Evolutionary conservation across 257 asterid genomes (phyloP).

Genomic region (Euphrasia confusa): DNA sequence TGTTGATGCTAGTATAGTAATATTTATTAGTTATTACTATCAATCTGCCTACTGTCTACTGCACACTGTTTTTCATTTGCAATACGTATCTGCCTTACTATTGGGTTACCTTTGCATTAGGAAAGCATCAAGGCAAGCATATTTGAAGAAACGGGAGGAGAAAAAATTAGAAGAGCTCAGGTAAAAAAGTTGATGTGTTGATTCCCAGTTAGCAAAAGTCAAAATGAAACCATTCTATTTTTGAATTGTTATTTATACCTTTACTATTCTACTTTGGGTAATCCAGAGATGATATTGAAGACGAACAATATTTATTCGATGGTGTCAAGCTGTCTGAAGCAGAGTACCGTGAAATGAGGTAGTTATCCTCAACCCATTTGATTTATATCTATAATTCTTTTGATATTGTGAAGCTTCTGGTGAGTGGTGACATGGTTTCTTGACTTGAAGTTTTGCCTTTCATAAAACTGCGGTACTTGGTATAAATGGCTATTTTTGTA

Average conservation of each 20-base stretch:
- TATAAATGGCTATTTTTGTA: neutral
- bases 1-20: neutral
- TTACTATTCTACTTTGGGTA: slow-evolving; percentile 19
- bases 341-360: slow-evolving; percentile 68
- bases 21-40: neutral
- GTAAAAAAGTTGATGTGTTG: slow-evolving; percentile 32
- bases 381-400: slow-evolving; percentile 8
- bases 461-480: neutral
- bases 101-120: slow-evolving; percentile 31
- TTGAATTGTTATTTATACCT: slow-evolving; percentile 16
- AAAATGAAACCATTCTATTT: slow-evolving; percentile 13
- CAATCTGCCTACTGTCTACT: slow-evolving; percentile 3
- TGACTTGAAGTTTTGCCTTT: neutral
- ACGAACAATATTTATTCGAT: slow-evolving; percentile 77
- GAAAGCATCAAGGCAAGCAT: slow-evolving; percentile 80
- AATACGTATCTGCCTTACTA: neutral
- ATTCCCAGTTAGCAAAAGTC: neutral
- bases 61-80: neutral
- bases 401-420: neutral
- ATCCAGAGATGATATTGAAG: slow-evolving; percentile 83
- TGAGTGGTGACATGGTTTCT: neutral
- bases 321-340: slow-evolving; percentile 72
- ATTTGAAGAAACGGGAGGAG: slow-evolving; percentile 90
- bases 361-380: slow-evolving; percentile 18
- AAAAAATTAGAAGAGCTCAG: slow-evolving; percentile 83